These are phyloP conservation scores for Pezicula radicicola DNA, from an alignment of 2,329 filamentous ascomycete genomes.

Conservation along the genomic window DNA sequence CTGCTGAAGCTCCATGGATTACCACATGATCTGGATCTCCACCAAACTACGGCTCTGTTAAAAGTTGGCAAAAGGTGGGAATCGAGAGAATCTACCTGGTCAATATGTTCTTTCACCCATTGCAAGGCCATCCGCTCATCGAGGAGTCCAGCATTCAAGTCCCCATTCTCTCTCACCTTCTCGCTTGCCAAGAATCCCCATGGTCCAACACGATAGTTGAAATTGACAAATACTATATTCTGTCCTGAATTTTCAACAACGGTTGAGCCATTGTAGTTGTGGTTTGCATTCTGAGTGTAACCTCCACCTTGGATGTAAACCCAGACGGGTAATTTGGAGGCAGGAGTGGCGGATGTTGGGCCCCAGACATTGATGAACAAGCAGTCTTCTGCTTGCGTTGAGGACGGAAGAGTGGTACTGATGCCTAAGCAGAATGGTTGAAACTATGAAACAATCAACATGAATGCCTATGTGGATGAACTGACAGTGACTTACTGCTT, in stretches of 20 bases:
- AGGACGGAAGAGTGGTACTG: constrained; percentile 23
- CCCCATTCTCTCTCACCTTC: constrained; percentile 49
- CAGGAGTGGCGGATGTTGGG: constrained; percentile 34
- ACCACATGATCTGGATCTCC: constrained; percentile 43
- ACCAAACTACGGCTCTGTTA: constrained; percentile 30
- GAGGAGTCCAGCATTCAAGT: constrained; percentile 60
- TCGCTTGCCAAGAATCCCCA: constrained; percentile 61
- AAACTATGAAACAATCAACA: constrained; percentile 30
- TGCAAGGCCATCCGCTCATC: constrained; percentile 59
- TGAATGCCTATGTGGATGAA: not conserved
- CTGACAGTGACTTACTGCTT: constrained; percentile 7
- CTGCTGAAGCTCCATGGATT: constrained; percentile 44
- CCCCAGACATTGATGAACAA: constrained; percentile 44
- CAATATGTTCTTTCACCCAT: constrained; percentile 61
- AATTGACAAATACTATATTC: constrained; percentile 54
- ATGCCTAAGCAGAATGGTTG: constrained; percentile 42
- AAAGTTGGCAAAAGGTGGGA: not conserved
- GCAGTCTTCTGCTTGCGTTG: constrained; percentile 36
- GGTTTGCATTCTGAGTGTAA: constrained; percentile 45
- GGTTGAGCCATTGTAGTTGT: constrained; percentile 47
- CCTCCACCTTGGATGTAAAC: constrained; percentile 49
- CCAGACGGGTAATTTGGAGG: constrained; percentile 49
- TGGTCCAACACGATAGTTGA: constrained; percentile 61
- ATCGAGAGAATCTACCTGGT: constrained; percentile 29
- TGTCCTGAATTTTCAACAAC: constrained; percentile 41